Evolutionary conservation across 305 asterid species (phyloP).

Genomic region (Rubia peregrina): DNA sequence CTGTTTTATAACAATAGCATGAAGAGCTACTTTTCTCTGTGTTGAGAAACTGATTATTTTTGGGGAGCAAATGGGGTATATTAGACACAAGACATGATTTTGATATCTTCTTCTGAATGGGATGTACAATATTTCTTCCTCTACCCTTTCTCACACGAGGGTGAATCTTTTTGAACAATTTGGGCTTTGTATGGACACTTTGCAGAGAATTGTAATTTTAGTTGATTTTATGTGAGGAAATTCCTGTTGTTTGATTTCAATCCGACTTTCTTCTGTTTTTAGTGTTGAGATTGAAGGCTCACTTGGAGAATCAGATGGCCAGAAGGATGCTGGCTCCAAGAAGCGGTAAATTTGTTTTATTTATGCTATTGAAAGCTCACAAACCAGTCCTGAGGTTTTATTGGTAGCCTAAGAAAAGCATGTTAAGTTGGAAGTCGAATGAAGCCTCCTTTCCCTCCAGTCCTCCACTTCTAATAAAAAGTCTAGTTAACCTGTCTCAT

Average conservation of each 20-base stretch:
- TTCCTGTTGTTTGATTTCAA: constrained; percentile 4
- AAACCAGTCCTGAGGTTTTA: neutral
- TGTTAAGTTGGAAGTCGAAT: neutral
- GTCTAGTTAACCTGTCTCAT: no score
- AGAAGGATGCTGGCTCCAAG: constrained; percentile 52
- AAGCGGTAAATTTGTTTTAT: constrained; percentile 47
- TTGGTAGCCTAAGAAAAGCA: neutral
- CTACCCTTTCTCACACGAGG: neutral
- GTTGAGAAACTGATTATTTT: neutral
- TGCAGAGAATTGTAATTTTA: neutral
- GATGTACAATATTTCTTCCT: neutral
- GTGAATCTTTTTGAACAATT: neutral
- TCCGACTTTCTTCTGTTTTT: constrained; percentile 13
- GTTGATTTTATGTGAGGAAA: constrained; percentile 1
- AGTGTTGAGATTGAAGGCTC: constrained; percentile 71
- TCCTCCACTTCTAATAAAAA: neutral
- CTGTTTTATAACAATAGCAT: neutral
- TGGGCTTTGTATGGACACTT: neutral
- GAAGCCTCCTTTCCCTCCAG: neutral
- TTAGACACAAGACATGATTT: neutral
- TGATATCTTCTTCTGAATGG: neutral
- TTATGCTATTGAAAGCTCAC: neutral
- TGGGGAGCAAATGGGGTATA: neutral
- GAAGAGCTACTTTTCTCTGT: neutral
- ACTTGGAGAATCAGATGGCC: constrained; percentile 52